Evolutionary conservation across 192 early-diverging fungal genomes (phyloP), one percentile per base, ranked within the genome.

Genomic region (Umbelopsis ramanniana): DNA sequence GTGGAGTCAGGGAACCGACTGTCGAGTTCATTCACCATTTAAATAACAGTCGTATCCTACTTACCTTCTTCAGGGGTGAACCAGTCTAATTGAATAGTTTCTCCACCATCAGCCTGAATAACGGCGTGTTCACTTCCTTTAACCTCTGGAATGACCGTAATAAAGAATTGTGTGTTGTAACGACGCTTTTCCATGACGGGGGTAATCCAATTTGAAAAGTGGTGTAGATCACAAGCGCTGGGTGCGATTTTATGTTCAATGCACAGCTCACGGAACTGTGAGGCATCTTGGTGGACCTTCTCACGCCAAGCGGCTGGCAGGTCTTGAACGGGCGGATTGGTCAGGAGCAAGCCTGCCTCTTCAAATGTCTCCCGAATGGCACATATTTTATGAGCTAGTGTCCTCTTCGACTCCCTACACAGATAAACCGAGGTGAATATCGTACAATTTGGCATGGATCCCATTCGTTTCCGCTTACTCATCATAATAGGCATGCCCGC

Each of bases 301-400:
- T 83, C 67, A 37, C 88, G 75, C 88, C 86, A 89, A 48, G 73
- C 21, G 6, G 77, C 26, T 4, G 52, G 47, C 2, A 78, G 38
- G 7, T 72, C 38, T 21, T 72, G 43, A 0, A 72, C 70, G 10
- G 73, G 73, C 33, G 86, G 74, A 8, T 81, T 71, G n/a, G 81
- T 73, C 10, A 95, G 75, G 19, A 89, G 71, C 23, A 94, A 72
- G 0, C 93, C 93, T 19, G 88, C 87, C 72, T 96, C 95, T 76
- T 96, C 95, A 73, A 88, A 91, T 0, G 95, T 93, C 76, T 95
- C 91, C 47, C 93, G 87, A 21, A 92, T 78, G 2, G 93, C 93
- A 67, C 90, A 92, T 17, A 88, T 78, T 33, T 80, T 82, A 67
- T 79, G 82, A 24, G 82, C 75, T 21, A 84, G 74, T 15, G 52